A percentile compares a stretch with the other conserved stretches of the same genome.
Evolutionary conservation across 345 rosid genomes (phyloP).

Genomic region (Combretum micranthum): DNA sequence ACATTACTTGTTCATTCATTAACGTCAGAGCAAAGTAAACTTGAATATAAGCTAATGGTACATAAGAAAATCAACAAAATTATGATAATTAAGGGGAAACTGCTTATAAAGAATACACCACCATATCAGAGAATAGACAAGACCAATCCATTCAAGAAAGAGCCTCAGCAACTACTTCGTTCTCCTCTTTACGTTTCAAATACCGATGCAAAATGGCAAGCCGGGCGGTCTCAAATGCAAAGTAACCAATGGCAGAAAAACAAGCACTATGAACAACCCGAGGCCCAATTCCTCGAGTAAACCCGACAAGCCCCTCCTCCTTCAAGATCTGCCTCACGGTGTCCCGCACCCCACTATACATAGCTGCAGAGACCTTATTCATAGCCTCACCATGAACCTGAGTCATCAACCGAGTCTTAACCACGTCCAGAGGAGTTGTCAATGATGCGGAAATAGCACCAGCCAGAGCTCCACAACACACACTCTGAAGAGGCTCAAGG

Average conservation of each 20-base stretch:
- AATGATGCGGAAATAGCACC: slow-evolving; percentile 90
- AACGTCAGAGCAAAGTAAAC: too few species aligned
- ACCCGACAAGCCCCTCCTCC: slow-evolving; percentile 92
- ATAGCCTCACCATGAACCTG: slow-evolving; percentile 45
- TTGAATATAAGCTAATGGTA: too few species aligned
- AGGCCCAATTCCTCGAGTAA: slow-evolving; percentile 80
- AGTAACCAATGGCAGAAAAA: slow-evolving; percentile 82
- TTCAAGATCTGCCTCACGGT: slow-evolving; percentile 70
- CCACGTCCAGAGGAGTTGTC: slow-evolving; percentile 87
- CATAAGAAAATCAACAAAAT: too few species aligned
- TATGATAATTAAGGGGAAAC: too few species aligned
- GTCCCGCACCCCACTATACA: slow-evolving; percentile 51
- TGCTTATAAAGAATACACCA: too few species aligned
- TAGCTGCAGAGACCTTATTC: slow-evolving; percentile 46
- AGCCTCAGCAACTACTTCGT: slow-evolving; percentile 6
- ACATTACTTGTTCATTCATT: too few species aligned
- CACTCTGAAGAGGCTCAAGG: slow-evolving; percentile 83
- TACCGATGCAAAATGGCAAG: slow-evolving; percentile 61
- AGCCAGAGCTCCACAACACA: slow-evolving; percentile 81
- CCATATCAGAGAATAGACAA: too few species aligned
- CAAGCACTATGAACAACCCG: slow-evolving; percentile 91
- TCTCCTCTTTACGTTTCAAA: slow-evolving; percentile 53
- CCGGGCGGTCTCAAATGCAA: slow-evolving; percentile 94
- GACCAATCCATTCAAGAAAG: neutral
- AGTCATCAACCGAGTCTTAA: slow-evolving; percentile 94